A percentile compares a stretch with the other conserved stretches of the same genome.
Conservation (phyloP, 1,284 basidiomycete genomes). For the Wallemia ichthyophaga region DNA sequence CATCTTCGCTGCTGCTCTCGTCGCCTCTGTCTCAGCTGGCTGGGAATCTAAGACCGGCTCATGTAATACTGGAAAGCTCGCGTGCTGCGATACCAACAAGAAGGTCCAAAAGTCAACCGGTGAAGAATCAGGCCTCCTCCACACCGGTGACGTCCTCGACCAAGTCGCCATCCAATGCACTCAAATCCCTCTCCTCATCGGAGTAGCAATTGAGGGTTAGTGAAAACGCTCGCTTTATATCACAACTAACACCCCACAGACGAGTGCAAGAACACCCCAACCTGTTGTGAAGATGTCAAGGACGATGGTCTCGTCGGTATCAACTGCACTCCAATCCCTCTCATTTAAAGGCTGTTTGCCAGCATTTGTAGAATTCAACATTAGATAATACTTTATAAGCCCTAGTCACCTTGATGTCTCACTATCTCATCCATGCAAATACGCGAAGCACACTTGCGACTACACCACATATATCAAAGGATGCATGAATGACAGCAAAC, state of each 20-base stretch:
- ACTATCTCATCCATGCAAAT: no score
- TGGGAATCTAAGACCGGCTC: neutral
- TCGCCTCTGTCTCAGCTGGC: neutral
- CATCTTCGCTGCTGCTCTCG: neutral
- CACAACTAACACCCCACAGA: no score
- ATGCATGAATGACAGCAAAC: no score
- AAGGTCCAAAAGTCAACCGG: neutral
- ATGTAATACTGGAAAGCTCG: neutral
- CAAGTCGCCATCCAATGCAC: neutral
- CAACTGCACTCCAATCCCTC: neutral
- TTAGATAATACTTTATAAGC: neutral
- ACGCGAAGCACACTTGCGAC: no score
- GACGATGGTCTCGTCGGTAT: neutral
- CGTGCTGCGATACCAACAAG: neutral
- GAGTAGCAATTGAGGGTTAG: neutral
- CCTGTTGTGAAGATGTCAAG: neutral
- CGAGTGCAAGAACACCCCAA: no score
- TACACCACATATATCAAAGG: no score
- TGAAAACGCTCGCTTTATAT: neutral
- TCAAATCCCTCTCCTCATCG: neutral
- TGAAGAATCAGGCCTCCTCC: neutral
- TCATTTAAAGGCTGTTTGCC: neutral
- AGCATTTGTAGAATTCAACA: neutral
- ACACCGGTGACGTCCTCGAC: neutral
- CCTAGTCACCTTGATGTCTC: no score